Evolutionary conservation across 768 basidiomycete genomes (phyloP).

Genomic region (Macrolepiota albuminosa): DNA sequence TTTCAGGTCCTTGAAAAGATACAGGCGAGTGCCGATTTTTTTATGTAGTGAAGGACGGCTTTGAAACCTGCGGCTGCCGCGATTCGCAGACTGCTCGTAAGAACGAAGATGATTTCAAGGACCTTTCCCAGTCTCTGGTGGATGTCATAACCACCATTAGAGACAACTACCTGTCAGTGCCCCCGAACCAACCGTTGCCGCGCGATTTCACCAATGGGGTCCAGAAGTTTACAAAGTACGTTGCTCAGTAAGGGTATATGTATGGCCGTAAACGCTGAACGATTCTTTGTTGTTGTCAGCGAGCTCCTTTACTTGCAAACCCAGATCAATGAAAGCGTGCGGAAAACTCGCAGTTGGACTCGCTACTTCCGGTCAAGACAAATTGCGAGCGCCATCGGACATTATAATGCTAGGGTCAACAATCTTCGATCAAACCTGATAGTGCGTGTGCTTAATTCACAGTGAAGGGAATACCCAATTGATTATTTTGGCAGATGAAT

Average conservation of each 20-base stretch:
- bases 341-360: not conserved
- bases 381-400: not conserved
- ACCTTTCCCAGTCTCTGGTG: not conserved
- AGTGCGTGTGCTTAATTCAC: not conserved
- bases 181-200: not conserved
- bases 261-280: not conserved
- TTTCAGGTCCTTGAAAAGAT: not conserved
- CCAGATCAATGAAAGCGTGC: not conserved
- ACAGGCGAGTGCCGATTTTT: not conserved
- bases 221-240: not conserved
- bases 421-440: not conserved
- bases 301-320: not conserved
- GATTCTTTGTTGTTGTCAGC: not conserved
- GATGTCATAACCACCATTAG: not conserved
- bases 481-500: not conserved
- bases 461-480: not conserved
- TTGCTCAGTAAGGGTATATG: not conserved
- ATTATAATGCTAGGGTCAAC: not conserved
- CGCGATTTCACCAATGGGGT: not conserved
- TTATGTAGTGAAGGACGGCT: not conserved
- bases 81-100: not conserved
- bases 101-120: not conserved
- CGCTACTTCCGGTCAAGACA: not conserved
- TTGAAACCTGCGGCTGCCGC: not conserved
- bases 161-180: not conserved